phyloP scores from a whole-genome alignment of 2,329 filamentous ascomycete genomes.

The Corinectria fuckeliana region DNA sequence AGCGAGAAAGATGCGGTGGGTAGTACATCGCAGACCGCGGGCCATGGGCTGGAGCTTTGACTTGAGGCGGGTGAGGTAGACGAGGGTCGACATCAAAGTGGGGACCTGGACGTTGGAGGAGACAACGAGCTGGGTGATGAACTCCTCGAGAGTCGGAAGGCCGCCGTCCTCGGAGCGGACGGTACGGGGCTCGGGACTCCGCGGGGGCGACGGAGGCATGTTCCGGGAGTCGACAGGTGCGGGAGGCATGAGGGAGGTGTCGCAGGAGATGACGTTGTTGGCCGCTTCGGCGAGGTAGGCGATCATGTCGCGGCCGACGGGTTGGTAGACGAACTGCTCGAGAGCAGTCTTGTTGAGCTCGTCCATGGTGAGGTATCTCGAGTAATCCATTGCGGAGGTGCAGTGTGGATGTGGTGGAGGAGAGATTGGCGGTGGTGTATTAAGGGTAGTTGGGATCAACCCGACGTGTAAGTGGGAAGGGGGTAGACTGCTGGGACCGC shows the following conservation, averaged over 20 bases:
- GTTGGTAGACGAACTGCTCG: conserved; percentile 80
- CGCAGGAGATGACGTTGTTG: conserved; percentile 80
- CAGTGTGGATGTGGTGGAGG: conserved; percentile 26
- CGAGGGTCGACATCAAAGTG: conserved; percentile 94
- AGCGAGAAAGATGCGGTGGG: conserved; percentile 96
- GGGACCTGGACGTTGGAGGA: conserved; percentile 96
- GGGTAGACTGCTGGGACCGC: neutral
- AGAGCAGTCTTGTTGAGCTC: conserved; percentile 76
- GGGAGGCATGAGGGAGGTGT: conserved; percentile 63
- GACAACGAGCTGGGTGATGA: conserved; percentile 90
- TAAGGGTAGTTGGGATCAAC: conserved; percentile 14
- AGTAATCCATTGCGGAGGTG: conserved; percentile 40
- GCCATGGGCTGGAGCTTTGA: conserved; percentile 89
- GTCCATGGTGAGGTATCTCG: conserved; percentile 54
- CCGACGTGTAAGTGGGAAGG: conserved; percentile 15
- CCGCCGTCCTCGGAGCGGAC: conserved; percentile 55
- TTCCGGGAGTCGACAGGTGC: conserved; percentile 43
- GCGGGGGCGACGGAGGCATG: conserved; percentile 57
- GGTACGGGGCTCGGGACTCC: conserved; percentile 56
- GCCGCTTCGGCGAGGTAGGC: conserved; percentile 77
- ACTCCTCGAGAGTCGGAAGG: conserved; percentile 84
- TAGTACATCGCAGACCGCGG: conserved; percentile 94
- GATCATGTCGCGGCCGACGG: conserved; percentile 80
- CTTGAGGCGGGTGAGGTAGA: conserved; percentile 88
- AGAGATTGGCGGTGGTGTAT: conserved; percentile 22